A percentile compares a stretch with the other conserved stretches of the same genome.
Evolutionary conservation across 805 yeast species (phyloP).

Genomic region (Saturnispora sekii): DNA sequence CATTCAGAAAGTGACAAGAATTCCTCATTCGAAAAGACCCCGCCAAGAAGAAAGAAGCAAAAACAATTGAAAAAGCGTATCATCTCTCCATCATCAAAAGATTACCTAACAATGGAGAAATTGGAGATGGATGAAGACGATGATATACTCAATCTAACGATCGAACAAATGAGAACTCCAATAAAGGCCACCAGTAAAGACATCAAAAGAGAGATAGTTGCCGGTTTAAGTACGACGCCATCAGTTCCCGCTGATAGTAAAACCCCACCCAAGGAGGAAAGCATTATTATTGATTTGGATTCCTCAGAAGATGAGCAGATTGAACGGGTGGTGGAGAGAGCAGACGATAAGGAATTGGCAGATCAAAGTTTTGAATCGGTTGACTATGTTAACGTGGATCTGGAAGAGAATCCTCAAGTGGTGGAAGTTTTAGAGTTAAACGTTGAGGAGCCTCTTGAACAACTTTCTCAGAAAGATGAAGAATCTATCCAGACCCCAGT

Average conservation of each 20-base stretch:
- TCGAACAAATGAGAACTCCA: slow-evolving; percentile 9
- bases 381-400: slow-evolving; percentile 3
- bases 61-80: background rate
- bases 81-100: slow-evolving; percentile 2
- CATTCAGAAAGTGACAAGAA: too few species aligned
- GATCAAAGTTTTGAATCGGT: background rate
- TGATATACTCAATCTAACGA: slow-evolving; percentile 11
- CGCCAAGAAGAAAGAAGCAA: background rate
- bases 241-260: slow-evolving; percentile 2
- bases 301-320: background rate
- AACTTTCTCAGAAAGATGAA: too few species aligned
- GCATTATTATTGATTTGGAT: background rate
- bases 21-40: slow-evolving; percentile 9
- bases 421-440: slow-evolving; percentile 8
- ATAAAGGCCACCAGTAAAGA: slow-evolving; percentile 1
- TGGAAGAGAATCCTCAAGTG: background rate
- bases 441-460: too few species aligned
- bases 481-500: too few species aligned
- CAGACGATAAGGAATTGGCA: background rate
- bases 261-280: too few species aligned
- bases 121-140: slow-evolving; percentile 17
- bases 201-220: too few species aligned
- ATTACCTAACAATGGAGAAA: slow-evolving; percentile 17
- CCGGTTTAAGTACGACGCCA: too few species aligned
- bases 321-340: background rate